phyloP scores from a whole-genome alignment of 352 stramenopile species.

The Globisporangium megalacanthum region DNA sequence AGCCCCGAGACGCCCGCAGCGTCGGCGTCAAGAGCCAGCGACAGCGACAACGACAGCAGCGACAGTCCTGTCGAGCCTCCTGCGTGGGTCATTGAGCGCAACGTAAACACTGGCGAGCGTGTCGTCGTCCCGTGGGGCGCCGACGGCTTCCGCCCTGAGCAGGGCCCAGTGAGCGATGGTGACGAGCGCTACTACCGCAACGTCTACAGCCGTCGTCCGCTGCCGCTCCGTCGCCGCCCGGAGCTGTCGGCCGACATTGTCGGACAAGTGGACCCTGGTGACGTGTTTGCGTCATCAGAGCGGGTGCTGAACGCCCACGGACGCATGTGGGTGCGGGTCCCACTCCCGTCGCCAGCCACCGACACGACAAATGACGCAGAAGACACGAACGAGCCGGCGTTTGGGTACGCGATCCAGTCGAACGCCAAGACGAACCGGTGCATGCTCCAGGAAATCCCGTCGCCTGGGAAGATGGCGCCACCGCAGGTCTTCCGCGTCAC shows the following conservation, averaged over 20 bases:
- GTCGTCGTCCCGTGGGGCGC: conserved; percentile 58
- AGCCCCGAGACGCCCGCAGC: conserved; percentile 8
- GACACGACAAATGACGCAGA: conserved; percentile 20
- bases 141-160: conserved; percentile 13
- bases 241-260: conserved; percentile 48
- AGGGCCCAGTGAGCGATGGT: conserved; percentile 26
- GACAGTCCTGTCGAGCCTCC: conserved; percentile 11
- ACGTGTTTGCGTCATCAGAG: conserved; percentile 42
- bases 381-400: conserved; percentile 25
- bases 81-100: conserved; percentile 73
- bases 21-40: neutral
- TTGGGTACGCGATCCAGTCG: conserved; percentile 70
- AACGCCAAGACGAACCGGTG: conserved; percentile 74
- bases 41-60: neutral
- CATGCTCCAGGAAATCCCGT: conserved; percentile 66
- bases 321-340: conserved; percentile 64
- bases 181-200: conserved; percentile 68
- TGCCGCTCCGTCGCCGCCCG: conserved; percentile 44
- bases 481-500: conserved; percentile 51
- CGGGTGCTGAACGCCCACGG: conserved; percentile 51
- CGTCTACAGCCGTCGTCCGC: conserved; percentile 45
- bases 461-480: conserved; percentile 49
- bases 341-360: conserved; percentile 16
- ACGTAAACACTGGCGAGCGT: conserved; percentile 60
- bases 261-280: conserved; percentile 43